Conservation (phyloP, 176 grass and related monocot species). For the Carex cristatella region DNA sequence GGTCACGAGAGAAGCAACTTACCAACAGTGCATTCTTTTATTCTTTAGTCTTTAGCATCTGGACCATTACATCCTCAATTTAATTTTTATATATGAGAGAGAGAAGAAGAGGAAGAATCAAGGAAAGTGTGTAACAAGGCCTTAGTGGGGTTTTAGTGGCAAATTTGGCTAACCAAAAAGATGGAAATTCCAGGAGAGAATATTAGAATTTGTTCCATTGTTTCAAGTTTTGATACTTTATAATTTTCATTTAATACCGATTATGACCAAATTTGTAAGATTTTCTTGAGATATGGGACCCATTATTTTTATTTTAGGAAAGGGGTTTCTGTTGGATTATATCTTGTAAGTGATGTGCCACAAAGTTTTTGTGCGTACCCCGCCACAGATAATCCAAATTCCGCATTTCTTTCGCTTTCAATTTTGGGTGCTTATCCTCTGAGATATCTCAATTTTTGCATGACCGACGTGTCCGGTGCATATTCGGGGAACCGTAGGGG, state of each 20-base stretch:
- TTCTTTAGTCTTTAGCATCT: not conserved
- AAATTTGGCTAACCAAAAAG: not conserved
- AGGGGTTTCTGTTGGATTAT: not conserved
- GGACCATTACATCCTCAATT: not conserved
- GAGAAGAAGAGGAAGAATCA: not conserved
- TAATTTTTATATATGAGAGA: not conserved
- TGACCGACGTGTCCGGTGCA: too few species aligned
- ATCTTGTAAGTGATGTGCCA: not conserved
- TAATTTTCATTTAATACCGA: not conserved
- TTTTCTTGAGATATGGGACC: not conserved
- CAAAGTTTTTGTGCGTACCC: not conserved
- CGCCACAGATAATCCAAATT: not conserved
- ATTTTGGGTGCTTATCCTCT: too few species aligned
- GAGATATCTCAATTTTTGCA: too few species aligned
- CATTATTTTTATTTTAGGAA: not conserved
- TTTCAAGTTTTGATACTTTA: not conserved
- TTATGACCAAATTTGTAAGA: not conserved
- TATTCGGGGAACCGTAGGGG: too few species aligned
- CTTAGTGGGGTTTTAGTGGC: not conserved
- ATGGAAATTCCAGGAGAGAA: not conserved
- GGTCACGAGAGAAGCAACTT: constrained; percentile 20
- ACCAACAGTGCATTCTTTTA: not conserved
- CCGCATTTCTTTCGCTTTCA: not conserved
- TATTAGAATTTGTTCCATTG: not conserved
- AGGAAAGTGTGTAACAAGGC: not conserved